These are phyloP conservation scores for Hortiboletus campestris DNA, from an alignment of 768 basidiomycete species.

Conservation along the genomic window DNA sequence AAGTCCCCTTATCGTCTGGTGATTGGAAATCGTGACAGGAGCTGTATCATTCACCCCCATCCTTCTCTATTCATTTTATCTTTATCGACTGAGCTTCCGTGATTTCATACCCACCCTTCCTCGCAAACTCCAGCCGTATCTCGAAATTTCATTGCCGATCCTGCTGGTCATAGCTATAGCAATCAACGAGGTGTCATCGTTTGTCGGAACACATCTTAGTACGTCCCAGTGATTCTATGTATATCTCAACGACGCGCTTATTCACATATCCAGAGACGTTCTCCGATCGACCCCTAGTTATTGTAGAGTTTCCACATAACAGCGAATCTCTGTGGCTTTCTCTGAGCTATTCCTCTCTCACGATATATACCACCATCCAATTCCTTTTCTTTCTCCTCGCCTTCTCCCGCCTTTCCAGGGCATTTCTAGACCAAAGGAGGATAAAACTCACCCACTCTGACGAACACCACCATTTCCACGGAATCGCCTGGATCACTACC, in stretches of 20 bases:
- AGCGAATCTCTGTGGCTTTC: constrained; percentile 48
- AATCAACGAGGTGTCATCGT: constrained; percentile 62
- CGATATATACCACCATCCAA: constrained; percentile 57
- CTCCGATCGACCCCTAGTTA: constrained; percentile 21
- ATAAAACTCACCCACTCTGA: constrained; percentile 48
- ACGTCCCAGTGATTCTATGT: constrained; percentile 14
- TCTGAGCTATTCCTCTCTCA: constrained; percentile 60
- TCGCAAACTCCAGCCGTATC: constrained; percentile 41
- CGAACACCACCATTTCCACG: constrained; percentile 50
- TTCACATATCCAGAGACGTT: constrained; percentile 4
- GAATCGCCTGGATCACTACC: constrained; percentile 62
- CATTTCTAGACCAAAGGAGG: constrained; percentile 48
- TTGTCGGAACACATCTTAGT: constrained; percentile 60
- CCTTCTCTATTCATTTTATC: constrained; percentile 58
- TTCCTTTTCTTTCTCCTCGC: constrained; percentile 55
- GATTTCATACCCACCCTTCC: constrained; percentile 57
- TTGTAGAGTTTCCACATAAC: constrained; percentile 44
- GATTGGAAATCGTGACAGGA: constrained; percentile 28
- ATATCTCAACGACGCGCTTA: neutral
- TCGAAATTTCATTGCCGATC: constrained; percentile 44
- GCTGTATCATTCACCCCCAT: constrained; percentile 64
- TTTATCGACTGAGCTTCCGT: constrained; percentile 53
- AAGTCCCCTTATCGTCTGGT: neutral
- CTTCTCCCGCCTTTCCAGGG: constrained; percentile 55
- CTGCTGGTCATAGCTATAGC: constrained; percentile 56